Percentiles rank a stretch among this genome's conserved stretches.
These are phyloP conservation scores for Phyllosticta citrichinensis DNA, from an alignment of 2,329 filamentous ascomycete genomes.

Conservation along the genomic window DNA sequence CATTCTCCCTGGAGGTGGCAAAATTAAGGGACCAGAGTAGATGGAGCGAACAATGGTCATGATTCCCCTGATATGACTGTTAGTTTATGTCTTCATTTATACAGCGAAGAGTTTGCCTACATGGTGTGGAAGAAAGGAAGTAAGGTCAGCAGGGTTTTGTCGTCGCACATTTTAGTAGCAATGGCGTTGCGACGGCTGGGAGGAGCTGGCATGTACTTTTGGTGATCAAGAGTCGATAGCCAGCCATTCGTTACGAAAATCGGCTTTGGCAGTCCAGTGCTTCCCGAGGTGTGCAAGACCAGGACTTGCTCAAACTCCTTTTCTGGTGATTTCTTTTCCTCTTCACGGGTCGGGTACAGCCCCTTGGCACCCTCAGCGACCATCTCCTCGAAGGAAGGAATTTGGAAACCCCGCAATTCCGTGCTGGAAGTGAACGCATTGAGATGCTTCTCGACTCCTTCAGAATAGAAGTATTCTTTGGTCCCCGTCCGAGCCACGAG, in stretches of 20 bases:
- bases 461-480: conserved; percentile 4
- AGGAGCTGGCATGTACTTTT: conserved; percentile 13
- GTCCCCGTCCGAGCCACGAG: conserved; percentile 1
- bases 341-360: background rate
- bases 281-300: conserved; percentile 26
- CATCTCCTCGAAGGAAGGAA: conserved; percentile 7
- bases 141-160: conserved; percentile 1
- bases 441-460: conserved; percentile 5
- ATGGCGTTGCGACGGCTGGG: conserved; percentile 10
- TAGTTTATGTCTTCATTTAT: too few species aligned
- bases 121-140: conserved; percentile 14
- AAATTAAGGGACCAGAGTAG: conserved; percentile 10
- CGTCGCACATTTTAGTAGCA: conserved; percentile 3
- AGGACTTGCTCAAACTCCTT: conserved; percentile 16
- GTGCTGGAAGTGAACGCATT: background rate
- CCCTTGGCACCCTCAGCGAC: conserved; percentile 1
- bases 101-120: too few species aligned
- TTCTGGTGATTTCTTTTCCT: background rate
- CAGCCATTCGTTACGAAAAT: conserved; percentile 15
- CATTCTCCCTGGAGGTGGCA: conserved; percentile 4
- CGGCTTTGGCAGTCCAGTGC: conserved; percentile 26
- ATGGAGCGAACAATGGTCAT: conserved; percentile 10
- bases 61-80: conserved; percentile 1
- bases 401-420: background rate
- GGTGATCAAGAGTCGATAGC: conserved; percentile 12